Conservation (phyloP, 169 alveolate species). For the Babesia bigemina region DNA sequence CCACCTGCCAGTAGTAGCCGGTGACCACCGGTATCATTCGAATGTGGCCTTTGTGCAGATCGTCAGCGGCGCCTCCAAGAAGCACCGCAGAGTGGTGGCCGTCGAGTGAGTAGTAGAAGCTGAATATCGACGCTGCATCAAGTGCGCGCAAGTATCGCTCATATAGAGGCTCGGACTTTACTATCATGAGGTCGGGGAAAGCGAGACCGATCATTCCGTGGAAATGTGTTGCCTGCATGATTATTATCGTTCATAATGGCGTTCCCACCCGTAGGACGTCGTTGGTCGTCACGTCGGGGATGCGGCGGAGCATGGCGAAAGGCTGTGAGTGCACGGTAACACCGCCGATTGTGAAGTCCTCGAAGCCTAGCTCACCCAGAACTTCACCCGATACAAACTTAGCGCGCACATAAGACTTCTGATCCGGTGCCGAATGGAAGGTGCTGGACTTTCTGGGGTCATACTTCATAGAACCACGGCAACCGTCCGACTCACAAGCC, state of each 20-base stretch:
- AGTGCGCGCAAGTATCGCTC: slow-evolving; percentile 71
- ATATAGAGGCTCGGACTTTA: slow-evolving; percentile 67
- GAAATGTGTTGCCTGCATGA: slow-evolving; percentile 72
- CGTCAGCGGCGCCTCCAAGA: slow-evolving; percentile 85
- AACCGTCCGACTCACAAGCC: slow-evolving; percentile 61
- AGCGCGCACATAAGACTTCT: slow-evolving; percentile 8
- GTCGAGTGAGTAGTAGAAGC: slow-evolving; percentile 73
- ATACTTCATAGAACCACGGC: slow-evolving; percentile 58
- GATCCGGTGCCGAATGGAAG: slow-evolving; percentile 7
- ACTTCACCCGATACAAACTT: slow-evolving; percentile 77
- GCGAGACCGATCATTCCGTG: slow-evolving; percentile 89
- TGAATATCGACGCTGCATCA: slow-evolving; percentile 65
- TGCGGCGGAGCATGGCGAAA: slow-evolving; percentile 50
- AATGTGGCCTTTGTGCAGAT: slow-evolving; percentile 76
- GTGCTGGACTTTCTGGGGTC: slow-evolving; percentile 60
- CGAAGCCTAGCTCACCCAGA: slow-evolving; percentile 63
- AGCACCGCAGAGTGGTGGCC: slow-evolving; percentile 74
- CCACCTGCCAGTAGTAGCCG: slow-evolving; percentile 88
- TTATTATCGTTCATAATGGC: slow-evolving; percentile 12
- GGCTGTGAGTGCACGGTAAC: slow-evolving; percentile 46
- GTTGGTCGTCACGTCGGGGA: slow-evolving; percentile 46
- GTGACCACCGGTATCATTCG: slow-evolving; percentile 85
- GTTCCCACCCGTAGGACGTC: slow-evolving; percentile 56
- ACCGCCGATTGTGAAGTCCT: slow-evolving; percentile 47
- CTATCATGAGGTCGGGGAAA: slow-evolving; percentile 82